Evolutionary conservation across 2,329 filamentous ascomycete genomes (phyloP), one percentile per base, ranked within the genome.

Genomic region (Epichloe bromicola): DNA sequence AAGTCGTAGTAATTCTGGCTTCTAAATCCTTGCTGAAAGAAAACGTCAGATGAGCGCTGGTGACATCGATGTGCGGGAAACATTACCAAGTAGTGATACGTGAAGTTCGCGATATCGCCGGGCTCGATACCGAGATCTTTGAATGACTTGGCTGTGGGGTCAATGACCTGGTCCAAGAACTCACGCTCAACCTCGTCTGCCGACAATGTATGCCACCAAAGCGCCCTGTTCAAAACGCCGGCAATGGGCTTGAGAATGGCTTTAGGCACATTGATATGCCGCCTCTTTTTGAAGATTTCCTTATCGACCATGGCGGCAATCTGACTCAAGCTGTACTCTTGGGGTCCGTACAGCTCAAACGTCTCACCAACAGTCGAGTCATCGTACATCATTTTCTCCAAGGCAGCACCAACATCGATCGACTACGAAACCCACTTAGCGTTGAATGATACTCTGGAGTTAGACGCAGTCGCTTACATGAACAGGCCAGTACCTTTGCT

Each of bases 301-400:
- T 79, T 82, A 73, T 96, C 89, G 48, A 97, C 90, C 58, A 97
- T 68, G 61, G 86, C 80, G 46, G 86, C 84, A 58, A 98, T 88
- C 68, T 97, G 86, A 37, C 79, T 82, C 63, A 89, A 88, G 55
- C 83, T 88, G 76, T 97, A 97, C 64, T 95, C 80, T 70, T 85
- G 93, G 44, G 93, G 91, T 2, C 93, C 93, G 69, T 88, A 95
- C 15, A 98, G 83, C 72, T 98, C 93, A 62, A 79, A 98, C 0
- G 91, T 98, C 71, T 97, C 83, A 10, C 84, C 84, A 8, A 86
- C 88, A 17, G 93, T 97, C 63, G 70, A 85, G 68, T 98, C 93
- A 63, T 97, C 90, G 64, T 88, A 85, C 53, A 89, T 77, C 80
- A 98, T 96, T 60, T 78, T 74, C 72, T 97, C 90, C 14, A 98